A percentile compares a stretch with the other conserved stretches of the same genome.
phyloP scores from a whole-genome alignment of 345 rosid species.

The Triadica sebifera region DNA sequence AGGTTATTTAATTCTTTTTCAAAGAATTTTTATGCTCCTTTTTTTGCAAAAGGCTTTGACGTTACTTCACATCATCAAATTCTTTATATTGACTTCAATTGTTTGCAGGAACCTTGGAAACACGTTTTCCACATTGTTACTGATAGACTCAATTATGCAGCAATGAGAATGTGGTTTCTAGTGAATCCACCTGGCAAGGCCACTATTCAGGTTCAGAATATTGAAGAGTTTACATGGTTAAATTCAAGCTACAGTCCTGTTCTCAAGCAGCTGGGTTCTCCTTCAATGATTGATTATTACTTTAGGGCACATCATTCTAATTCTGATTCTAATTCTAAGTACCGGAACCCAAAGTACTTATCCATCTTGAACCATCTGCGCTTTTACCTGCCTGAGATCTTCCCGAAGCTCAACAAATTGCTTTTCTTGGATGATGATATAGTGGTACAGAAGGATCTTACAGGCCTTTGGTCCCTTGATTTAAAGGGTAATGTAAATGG shows the following conservation, averaged over 20 bases:
- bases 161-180: slow-evolving; percentile 99
- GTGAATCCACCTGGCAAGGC: slow-evolving; percentile 78
- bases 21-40: neutral
- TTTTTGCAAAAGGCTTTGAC: slow-evolving; percentile 7
- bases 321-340: slow-evolving; percentile 85
- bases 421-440: slow-evolving; percentile 92
- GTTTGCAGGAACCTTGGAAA: slow-evolving; percentile 72
- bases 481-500: slow-evolving; percentile 95
- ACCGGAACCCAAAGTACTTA: slow-evolving; percentile 90
- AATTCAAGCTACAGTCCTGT: slow-evolving; percentile 97
- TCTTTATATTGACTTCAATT: slow-evolving; percentile 22
- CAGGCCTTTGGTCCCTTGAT: slow-evolving; percentile 79
- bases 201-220: slow-evolving; percentile 81
- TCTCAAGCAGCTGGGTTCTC: slow-evolving; percentile 85
- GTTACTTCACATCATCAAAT: slow-evolving; percentile 16
- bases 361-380: slow-evolving; percentile 97
- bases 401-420: slow-evolving; percentile 86
- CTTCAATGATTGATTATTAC: slow-evolving; percentile 86
- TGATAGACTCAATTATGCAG: slow-evolving; percentile 91
- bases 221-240: slow-evolving; percentile 92
- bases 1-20: slow-evolving; percentile 47
- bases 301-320: slow-evolving; percentile 68
- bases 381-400: slow-evolving; percentile 93
- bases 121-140: slow-evolving; percentile 95
- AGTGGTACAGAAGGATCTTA: slow-evolving; percentile 90